These are phyloP conservation scores for Emmonsiellopsis sp. DNA, from an alignment of 2,329 filamentous ascomycete genomes.

Conservation along the genomic window DNA sequence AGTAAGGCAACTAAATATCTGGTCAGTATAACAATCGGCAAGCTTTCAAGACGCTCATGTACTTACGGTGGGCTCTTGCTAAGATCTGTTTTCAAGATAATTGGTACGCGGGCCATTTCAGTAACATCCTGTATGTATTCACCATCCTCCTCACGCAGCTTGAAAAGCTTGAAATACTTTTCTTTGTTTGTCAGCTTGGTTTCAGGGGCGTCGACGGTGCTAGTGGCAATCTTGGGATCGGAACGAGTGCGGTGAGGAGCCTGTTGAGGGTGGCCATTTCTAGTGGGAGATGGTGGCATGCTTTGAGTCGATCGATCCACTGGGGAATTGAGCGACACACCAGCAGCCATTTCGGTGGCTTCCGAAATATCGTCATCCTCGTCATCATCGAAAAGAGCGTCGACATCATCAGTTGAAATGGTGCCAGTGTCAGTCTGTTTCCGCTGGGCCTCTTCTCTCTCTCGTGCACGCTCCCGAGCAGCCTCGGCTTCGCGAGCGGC, in stretches of 20 bases:
- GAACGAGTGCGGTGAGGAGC: slow-evolving; percentile 80
- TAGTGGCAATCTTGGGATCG: slow-evolving; percentile 77
- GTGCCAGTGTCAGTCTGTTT: slow-evolving; percentile 93
- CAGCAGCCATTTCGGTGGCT: slow-evolving; percentile 80
- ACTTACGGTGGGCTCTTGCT: slow-evolving; percentile 99
- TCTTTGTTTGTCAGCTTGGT: slow-evolving; percentile 83
- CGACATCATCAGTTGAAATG: slow-evolving; percentile 84
- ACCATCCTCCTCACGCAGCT: slow-evolving; percentile 80
- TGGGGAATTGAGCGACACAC: slow-evolving; percentile 64
- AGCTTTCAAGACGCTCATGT: neutral
- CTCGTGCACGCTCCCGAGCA: slow-evolving; percentile 69
- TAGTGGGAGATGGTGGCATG: slow-evolving; percentile 81
- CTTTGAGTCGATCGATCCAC: slow-evolving; percentile 87
- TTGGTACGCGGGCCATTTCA: slow-evolving; percentile 95
- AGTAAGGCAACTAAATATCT: slow-evolving; percentile 33
- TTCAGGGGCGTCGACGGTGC: slow-evolving; percentile 59
- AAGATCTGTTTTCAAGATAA: slow-evolving; percentile 96
- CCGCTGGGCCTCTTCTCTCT: slow-evolving; percentile 81
- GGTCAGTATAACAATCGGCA: slow-evolving; percentile 14
- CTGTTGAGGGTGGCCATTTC: slow-evolving; percentile 58
- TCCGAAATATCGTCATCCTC: slow-evolving; percentile 73
- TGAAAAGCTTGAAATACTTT: slow-evolving; percentile 87
- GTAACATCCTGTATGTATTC: slow-evolving; percentile 97
- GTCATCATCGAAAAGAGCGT: slow-evolving; percentile 87
- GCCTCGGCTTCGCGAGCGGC: slow-evolving; percentile 74